Evolutionary conservation across 495 filamentous ascomycete species (phyloP), one percentile per base, ranked within the genome.

Genomic region (Penicillium simplicissimum): DNA sequence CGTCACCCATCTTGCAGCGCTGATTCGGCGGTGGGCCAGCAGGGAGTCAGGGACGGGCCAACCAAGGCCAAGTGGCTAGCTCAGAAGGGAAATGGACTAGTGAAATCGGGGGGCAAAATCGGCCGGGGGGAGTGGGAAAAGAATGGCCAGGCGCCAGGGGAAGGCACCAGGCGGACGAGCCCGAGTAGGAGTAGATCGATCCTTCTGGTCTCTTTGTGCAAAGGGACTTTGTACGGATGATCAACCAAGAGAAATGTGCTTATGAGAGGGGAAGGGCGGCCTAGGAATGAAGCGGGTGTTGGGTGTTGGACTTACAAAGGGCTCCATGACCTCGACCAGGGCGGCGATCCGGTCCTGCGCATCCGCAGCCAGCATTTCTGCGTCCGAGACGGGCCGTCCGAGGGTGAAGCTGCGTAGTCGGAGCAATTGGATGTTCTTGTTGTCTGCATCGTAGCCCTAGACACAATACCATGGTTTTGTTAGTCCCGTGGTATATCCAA

Each of bases 391-490:
- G 65, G 86, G 83, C 58, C 75, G 85, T 35, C 87, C 82, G 37
- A 94, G 74, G 0, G 88, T 92, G 69, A 86, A 95, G 71, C 87
- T 94, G 62, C 85, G 82, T 60, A 96, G 81, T 58, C 90, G 87
- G 52, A 96, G 78, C 57, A 96, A 80, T 43, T 86, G 81, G 65
- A 95, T 91, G 59, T 94, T 87, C 40, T 82, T 72, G 66, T 96
- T 87, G 56, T 90, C 86, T 14, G 83, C 76, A 34, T 84, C 79
- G 71, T 90, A 96, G 62, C 91, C 92, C 88, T 91, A 66, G 38
- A 61, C 38, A 58, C 67, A 37, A 63, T 15, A 52, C n/a, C 48
- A 34, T 31, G 21, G 3, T 25, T 17, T n/a, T 23, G 52, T 65
- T 28, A 55, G 37, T 42, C 33, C 17, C 9, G 31, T 53, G n/a